Evolutionary conservation across 2,329 filamentous ascomycete species (phyloP).

Genomic region (Phoma herbarum): DNA sequence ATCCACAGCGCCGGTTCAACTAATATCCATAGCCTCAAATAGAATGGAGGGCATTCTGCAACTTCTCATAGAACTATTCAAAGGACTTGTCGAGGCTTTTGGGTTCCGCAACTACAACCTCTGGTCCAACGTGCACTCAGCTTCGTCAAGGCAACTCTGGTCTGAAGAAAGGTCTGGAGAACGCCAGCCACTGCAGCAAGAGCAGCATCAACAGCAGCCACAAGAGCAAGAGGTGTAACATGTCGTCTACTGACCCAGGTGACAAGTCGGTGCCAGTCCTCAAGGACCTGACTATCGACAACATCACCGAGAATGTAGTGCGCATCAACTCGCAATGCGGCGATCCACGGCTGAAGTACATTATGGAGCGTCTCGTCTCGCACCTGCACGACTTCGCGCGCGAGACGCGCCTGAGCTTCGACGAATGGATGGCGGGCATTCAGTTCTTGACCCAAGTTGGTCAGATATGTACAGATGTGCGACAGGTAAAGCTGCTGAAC

Average conservation of each 20-base stretch:
- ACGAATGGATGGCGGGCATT: conserved; percentile 80
- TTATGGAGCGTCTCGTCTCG: conserved; percentile 76
- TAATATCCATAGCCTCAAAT: conserved; percentile 12
- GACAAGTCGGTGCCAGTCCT: conserved; percentile 57
- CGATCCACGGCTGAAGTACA: conserved; percentile 72
- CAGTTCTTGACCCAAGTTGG: conserved; percentile 76
- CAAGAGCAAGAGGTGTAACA: conserved; percentile 5
- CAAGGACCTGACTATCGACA: conserved; percentile 78
- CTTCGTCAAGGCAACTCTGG: conserved; percentile 13
- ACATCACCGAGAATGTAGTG: conserved; percentile 78
- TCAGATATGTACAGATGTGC: conserved; percentile 76
- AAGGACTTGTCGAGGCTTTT: conserved; percentile 1
- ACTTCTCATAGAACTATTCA: conserved; percentile 7
- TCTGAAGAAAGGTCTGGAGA: conserved; percentile 15
- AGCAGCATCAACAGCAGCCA: background rate
- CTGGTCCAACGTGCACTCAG: conserved; percentile 16
- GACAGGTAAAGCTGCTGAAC: conserved; percentile 63
- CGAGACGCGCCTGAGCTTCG: conserved; percentile 77
- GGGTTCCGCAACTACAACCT: conserved; percentile 7
- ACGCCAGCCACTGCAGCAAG: conserved; percentile 17
- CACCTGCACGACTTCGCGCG: conserved; percentile 85
- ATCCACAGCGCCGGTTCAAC: conserved; percentile 3
- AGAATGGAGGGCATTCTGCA: conserved; percentile 12
- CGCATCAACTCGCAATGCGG: conserved; percentile 76
- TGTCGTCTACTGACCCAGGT: conserved; percentile 7